phyloP scores from a whole-genome alignment of 768 basidiomycete species.

The Fibroporia radiculosa region DNA sequence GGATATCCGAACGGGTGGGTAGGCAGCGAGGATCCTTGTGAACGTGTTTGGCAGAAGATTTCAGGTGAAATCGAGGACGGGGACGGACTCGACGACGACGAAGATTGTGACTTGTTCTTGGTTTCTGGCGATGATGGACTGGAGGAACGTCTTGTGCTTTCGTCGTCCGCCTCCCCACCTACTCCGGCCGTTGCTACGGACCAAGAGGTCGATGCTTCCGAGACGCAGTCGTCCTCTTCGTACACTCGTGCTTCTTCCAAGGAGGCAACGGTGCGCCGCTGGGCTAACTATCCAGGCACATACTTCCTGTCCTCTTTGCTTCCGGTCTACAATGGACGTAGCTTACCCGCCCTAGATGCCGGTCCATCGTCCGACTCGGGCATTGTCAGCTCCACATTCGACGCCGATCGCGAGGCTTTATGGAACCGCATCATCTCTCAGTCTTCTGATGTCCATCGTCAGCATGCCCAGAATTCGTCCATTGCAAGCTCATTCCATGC shows the following conservation, averaged over 20 bases:
- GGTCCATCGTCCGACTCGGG: slow-evolving; percentile 6
- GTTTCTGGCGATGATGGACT: slow-evolving; percentile 12
- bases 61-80: slow-evolving; percentile 19
- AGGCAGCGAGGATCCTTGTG: slow-evolving; percentile 42
- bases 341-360: slow-evolving; percentile 22
- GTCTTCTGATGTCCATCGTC: background rate
- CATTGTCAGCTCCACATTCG: slow-evolving; percentile 23
- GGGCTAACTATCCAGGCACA: slow-evolving; percentile 56
- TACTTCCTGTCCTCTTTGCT: slow-evolving; percentile 53
- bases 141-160: slow-evolving; percentile 8
- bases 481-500: slow-evolving; percentile 2
- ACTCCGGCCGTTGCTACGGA: background rate
- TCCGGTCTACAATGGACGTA: slow-evolving; percentile 38
- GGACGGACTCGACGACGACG: slow-evolving; percentile 10
- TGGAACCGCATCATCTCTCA: slow-evolving; percentile 30
- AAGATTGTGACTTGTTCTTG: background rate
- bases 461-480: background rate
- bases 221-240: background rate
- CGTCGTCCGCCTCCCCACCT: background rate
- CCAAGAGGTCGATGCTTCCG: background rate
- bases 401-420: slow-evolving; percentile 29
- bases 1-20: slow-evolving; percentile 77
- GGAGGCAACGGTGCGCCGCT: slow-evolving; percentile 24
- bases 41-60: slow-evolving; percentile 41
- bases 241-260: background rate